Percentiles rank a stretch among this genome's conserved stretches.
These are phyloP conservation scores for Rhynchospora tenuis DNA, from an alignment of 176 grass and related monocot species.

Conservation along the genomic window DNA sequence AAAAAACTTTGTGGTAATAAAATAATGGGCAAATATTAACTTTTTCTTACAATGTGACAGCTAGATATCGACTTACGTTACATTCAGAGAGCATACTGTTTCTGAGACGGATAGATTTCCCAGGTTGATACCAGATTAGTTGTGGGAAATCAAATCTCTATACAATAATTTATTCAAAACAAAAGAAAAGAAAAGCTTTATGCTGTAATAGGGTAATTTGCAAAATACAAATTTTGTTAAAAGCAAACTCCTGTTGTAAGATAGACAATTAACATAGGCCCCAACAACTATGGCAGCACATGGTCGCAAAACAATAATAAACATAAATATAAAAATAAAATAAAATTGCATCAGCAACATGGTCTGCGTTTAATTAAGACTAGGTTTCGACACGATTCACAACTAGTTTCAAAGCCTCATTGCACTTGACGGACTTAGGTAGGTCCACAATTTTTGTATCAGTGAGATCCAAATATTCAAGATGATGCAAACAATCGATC, in stretches of 20 bases:
- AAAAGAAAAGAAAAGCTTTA: neutral
- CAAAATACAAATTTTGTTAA: neutral
- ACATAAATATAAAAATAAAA: neutral
- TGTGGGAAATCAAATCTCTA: neutral
- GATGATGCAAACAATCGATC: neutral
- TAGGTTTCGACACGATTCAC: neutral
- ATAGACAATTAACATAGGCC: neutral
- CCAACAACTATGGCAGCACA: neutral
- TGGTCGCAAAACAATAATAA: no score
- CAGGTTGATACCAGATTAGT: neutral
- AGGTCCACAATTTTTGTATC: neutral
- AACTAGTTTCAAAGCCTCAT: neutral
- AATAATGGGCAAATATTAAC: no score
- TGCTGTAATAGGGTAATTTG: neutral
- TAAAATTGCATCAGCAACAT: neutral
- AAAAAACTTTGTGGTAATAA: no score
- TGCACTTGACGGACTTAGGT: neutral
- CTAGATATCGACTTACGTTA: neutral
- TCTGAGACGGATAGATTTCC: neutral
- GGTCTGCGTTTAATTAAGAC: neutral
- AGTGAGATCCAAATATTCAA: slow-evolving; percentile 23
- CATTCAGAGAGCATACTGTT: neutral
- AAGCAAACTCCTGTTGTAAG: neutral
- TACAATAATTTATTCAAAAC: no score
- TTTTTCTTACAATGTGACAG: no score